Base-by-base conservation (phyloP, 2,329 filamentous ascomycete genomes). In the Plectosphaerella sp. region DNA sequence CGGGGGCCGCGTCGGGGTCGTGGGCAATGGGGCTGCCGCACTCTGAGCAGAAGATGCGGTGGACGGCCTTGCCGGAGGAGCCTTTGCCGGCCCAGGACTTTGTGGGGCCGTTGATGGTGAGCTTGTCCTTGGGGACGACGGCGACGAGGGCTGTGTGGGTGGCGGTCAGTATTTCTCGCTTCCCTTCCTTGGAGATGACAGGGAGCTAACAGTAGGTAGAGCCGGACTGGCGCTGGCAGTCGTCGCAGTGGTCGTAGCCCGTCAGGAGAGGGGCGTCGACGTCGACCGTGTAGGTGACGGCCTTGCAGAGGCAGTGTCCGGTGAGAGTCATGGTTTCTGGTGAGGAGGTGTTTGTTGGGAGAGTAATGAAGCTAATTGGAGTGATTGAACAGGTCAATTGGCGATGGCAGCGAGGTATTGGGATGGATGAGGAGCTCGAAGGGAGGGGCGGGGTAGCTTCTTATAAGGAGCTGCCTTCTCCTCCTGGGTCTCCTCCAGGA, bases 211-310 rank as follows among this genome's bases (percentile, higher is more conserved):
- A 87, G 69, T 88, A 88, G 53, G 84, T 86, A 16, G 83, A 87
- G 58, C 84, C 84, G 48, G 71, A 79, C 71, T 88, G 84, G 63
- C 84, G 83, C 71, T 88, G 84, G 77, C 84, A 88, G 70, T 87
- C 84, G 64, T 88, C 84, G 62, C 84, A 88, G 74, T 88, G 84
- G 65, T 88, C 86, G 67, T 88, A 87, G 57, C 79, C 84, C 49
- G 80, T 81, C 67, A 79, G 43, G 51, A 79, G 62, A 50, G 78
- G 77, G 47, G 68, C 71, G 24, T 80, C 77, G 54, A 78, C 68
- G 65, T 78, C 75, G 48, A 69, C 73, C 64, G 77, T 77, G 77
- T 90, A 91, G 64, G 85, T 88, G 70, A 87, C 81, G 62, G 81
- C 78, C 67, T 84, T 84, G 78, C 84, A 88, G 58, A 88, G 83